Conservation (phyloP, 202 grass and related monocot species). For the Miscanthus sacchariflorus region DNA sequence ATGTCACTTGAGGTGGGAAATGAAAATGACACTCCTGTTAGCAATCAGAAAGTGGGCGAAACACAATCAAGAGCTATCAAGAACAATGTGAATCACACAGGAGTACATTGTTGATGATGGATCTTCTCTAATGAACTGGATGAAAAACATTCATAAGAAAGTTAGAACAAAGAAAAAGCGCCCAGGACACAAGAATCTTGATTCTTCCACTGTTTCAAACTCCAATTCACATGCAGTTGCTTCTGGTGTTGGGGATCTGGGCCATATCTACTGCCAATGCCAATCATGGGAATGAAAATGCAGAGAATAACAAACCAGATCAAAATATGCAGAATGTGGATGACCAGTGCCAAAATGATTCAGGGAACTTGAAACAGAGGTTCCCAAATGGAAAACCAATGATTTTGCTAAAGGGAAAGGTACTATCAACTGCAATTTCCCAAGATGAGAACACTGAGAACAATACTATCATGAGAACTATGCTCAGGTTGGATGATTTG, state of each 20-base stretch:
- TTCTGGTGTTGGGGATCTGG: too few relatives aligned
- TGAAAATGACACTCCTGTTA: constrained; percentile 37
- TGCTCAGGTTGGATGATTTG: too few relatives aligned
- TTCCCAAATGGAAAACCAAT: not conserved
- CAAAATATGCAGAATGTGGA: too few relatives aligned
- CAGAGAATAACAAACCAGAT: too few relatives aligned
- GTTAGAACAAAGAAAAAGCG: constrained; percentile 41
- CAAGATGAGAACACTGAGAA: constrained; percentile 21
- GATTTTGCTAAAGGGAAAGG: constrained; percentile 38
- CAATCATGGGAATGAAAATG: too few relatives aligned
- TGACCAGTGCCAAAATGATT: too few relatives aligned
- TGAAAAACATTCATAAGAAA: constrained; percentile 64
- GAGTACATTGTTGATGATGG: constrained; percentile 52
- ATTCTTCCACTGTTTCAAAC: constrained; percentile 47
- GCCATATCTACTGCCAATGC: too few relatives aligned
- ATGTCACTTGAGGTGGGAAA: constrained; percentile 26
- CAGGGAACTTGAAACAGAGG: too few relatives aligned
- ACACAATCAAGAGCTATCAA: constrained; percentile 35
- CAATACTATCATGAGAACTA: not conserved
- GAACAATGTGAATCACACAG: constrained; percentile 54
- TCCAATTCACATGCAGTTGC: not conserved
- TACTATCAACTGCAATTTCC: not conserved
- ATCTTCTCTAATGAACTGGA: constrained; percentile 61
- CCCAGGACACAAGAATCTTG: constrained; percentile 42
- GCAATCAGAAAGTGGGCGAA: constrained; percentile 40